These are phyloP conservation scores for Metschnikowia santaceciliae DNA, from an alignment of 805 yeast genomes.

Conservation along the genomic window DNA sequence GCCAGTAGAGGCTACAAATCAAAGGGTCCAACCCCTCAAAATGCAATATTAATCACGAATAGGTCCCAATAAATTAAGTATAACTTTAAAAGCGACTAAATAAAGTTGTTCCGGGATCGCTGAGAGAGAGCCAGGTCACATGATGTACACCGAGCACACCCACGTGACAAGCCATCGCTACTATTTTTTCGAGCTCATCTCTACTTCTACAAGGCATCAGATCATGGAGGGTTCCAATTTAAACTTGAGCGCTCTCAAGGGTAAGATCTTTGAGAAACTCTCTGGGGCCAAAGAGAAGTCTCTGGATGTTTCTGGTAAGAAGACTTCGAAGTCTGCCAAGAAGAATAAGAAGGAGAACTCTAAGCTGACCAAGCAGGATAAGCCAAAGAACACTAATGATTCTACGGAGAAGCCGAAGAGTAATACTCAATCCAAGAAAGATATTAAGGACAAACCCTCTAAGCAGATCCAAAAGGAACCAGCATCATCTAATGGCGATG, in stretches of 20 bases:
- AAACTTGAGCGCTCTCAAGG: slow-evolving; percentile 57
- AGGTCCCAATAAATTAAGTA: neutral
- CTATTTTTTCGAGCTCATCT: slow-evolving; percentile 4
- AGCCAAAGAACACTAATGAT: slow-evolving; percentile 19
- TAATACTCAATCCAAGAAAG: slow-evolving; percentile 13
- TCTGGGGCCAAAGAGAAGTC: neutral
- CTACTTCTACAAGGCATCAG: slow-evolving; percentile 1
- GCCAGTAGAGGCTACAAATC: neutral
- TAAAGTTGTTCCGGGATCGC: neutral
- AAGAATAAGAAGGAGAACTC: neutral
- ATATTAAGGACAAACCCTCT: slow-evolving; percentile 1
- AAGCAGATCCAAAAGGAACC: slow-evolving; percentile 6
- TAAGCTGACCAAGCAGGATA: neutral
- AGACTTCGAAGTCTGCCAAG: neutral
- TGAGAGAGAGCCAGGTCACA: neutral
- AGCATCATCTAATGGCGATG: slow-evolving; percentile 10
- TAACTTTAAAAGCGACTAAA: neutral
- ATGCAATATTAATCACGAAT: neutral
- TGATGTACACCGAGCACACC: neutral
- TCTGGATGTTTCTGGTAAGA: neutral
- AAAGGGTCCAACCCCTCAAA: neutral
- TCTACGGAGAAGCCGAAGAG: slow-evolving; percentile 12
- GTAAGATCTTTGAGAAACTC: slow-evolving; percentile 56
- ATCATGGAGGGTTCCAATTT: slow-evolving; percentile 44
- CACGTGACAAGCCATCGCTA: slow-evolving; percentile 4